A percentile compares a stretch with the other conserved stretches of the same genome.
phyloP scores from a whole-genome alignment of 129 eudicot genomes.

The Helianthus annuus region HanXRQr2.0-SUNRISE NC_035433.2:6630089-6630588 shows the following conservation, averaged over 20 bases:
- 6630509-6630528: constrained; percentile 74
- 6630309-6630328: constrained; percentile 60
- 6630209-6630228: constrained; percentile 55
- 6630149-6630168: constrained; percentile 60
- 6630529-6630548: constrained; percentile 90
- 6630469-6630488: constrained; percentile 59
- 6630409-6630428: constrained; percentile 45
- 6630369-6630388: constrained; percentile 23
- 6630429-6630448: constrained; percentile 43
- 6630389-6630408: constrained; percentile 29
- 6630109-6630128: constrained; percentile 72
- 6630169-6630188: constrained; percentile 50
- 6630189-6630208: constrained; percentile 62
- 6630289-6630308: constrained; percentile 56
- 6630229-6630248: constrained; percentile 68
- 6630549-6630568: constrained; percentile 67
- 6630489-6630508: constrained; percentile 76
- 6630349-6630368: constrained; percentile 17
- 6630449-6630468: constrained; percentile 62
- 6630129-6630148: constrained; percentile 75
- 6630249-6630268: constrained; percentile 73
- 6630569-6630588: constrained; percentile 70
- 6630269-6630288: constrained; percentile 72
- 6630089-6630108: constrained; percentile 73
- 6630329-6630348: constrained; percentile 69